Evolutionary conservation across 73 alveolate species (phyloP).

Genomic region (Diophrys appendiculata): DNA sequence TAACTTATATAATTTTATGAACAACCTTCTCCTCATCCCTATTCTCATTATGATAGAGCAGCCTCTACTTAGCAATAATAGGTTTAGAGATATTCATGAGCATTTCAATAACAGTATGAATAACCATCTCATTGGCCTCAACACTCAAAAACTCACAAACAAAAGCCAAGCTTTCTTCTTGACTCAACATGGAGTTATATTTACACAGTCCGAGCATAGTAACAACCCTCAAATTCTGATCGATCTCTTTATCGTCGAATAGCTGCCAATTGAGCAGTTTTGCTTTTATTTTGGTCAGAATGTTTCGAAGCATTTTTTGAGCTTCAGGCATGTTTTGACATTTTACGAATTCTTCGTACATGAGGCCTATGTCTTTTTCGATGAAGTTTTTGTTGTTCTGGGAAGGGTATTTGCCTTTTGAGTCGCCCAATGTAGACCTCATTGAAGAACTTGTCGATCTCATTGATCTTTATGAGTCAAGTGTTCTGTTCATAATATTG

Average conservation of each 20-base stretch:
- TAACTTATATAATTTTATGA: not conserved
- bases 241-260: conserved; percentile 7
- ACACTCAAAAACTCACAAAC: too few species aligned
- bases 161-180: too few species aligned
- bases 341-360: not conserved
- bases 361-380: conserved; percentile 6
- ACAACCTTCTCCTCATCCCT: not conserved
- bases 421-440: too few species aligned
- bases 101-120: too few species aligned
- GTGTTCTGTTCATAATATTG: not conserved
- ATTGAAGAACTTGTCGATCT: not conserved
- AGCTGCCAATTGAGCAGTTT: conserved; percentile 1
- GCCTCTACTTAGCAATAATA: not conserved
- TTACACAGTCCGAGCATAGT: not conserved
- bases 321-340: not conserved
- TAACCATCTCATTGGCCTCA: too few species aligned
- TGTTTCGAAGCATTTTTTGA: not conserved
- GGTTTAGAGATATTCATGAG: not conserved
- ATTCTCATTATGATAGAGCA: not conserved
- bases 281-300: not conserved
- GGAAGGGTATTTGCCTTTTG: too few species aligned
- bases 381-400: not conserved
- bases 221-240: not conserved
- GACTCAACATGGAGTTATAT: too few species aligned
- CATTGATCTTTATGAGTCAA: not conserved